Evolutionary conservation across 192 early-diverging fungal genomes (phyloP).

Genomic region (Coemansia sp.): DNA sequence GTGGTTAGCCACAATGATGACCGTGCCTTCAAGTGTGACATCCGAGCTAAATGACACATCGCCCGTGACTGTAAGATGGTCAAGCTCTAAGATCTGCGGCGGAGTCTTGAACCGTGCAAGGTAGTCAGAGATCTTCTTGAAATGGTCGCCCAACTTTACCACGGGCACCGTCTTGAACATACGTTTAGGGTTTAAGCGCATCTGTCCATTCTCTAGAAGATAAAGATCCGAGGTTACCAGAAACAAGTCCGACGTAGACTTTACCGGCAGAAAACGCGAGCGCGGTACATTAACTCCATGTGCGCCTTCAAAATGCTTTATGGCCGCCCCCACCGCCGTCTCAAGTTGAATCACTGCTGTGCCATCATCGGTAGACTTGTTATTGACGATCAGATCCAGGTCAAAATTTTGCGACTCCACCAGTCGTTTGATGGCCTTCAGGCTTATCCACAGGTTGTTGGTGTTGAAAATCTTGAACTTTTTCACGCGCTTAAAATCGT

Average conservation of each 20-base stretch:
- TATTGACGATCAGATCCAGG: conserved; percentile 96
- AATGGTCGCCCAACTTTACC: conserved; percentile 97
- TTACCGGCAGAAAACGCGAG: conserved; percentile 96
- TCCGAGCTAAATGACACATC: conserved; percentile 96
- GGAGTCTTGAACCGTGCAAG: conserved; percentile 85
- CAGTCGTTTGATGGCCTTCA: conserved; percentile 84
- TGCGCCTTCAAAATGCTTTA: conserved; percentile 93
- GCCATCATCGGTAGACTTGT: conserved; percentile 90
- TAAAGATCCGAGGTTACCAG: conserved; percentile 95
- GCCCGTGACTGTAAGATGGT: conserved; percentile 97
- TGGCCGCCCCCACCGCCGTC: conserved; percentile 98
- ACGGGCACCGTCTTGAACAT: conserved; percentile 90
- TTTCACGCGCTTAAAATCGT: conserved; percentile 99
- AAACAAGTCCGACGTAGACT: conserved; percentile 96
- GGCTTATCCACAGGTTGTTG: conserved; percentile 85
- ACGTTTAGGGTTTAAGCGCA: conserved; percentile 89
- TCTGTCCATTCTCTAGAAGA: conserved; percentile 87
- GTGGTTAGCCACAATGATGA: conserved; percentile 98
- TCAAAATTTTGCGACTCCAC: conserved; percentile 75
- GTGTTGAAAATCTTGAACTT: conserved; percentile 99
- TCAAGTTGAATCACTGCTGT: conserved; percentile 98
- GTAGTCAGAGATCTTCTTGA: conserved; percentile 95
- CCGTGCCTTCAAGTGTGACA: conserved; percentile 88
- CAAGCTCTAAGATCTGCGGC: conserved; percentile 95
- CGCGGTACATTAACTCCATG: conserved; percentile 99